Conservation (phyloP, 352 stramenopile genomes). For the Globisporangium irregulare region DNA sequence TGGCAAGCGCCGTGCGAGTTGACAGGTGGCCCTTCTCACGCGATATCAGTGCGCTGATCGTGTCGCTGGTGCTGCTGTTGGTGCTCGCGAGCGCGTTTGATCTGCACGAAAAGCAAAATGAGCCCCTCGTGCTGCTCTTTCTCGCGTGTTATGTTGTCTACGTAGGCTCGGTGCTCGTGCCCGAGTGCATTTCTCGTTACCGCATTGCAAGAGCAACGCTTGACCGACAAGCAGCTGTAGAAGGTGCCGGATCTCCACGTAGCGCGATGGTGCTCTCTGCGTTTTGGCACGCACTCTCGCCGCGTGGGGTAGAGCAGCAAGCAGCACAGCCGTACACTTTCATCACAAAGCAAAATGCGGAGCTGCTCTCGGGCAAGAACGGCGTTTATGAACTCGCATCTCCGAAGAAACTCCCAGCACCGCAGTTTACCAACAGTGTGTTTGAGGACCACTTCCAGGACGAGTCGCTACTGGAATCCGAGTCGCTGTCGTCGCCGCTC, state of each 20-base stretch:
- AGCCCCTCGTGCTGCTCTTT: constrained; percentile 41
- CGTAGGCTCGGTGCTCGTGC: constrained; percentile 54
- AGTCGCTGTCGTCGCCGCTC: constrained; percentile 55
- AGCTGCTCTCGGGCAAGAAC: constrained; percentile 7
- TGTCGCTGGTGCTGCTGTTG: constrained; percentile 47
- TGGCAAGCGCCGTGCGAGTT: constrained; percentile 64
- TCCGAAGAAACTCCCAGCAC: constrained; percentile 12
- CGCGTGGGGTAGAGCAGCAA: constrained; percentile 18
- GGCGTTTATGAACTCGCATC: constrained; percentile 27
- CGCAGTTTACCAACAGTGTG: constrained; percentile 41
- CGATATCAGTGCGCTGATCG: constrained; percentile 54
- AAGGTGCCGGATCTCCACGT: not conserved
- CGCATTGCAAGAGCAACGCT: constrained; percentile 8
- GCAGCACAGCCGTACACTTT: constrained; percentile 37
- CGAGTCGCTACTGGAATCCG: constrained; percentile 4
- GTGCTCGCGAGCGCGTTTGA: constrained; percentile 25
- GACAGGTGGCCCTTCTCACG: constrained; percentile 64
- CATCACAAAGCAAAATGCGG: constrained; percentile 32
- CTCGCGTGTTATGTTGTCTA: constrained; percentile 54
- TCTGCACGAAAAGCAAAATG: constrained; percentile 5
- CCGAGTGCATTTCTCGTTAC: constrained; percentile 41
- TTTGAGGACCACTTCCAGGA: constrained; percentile 73
- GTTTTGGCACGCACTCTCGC: constrained; percentile 74
- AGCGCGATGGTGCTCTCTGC: constrained; percentile 48
- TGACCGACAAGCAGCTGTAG: not conserved